Evolutionary conservation across 2,329 filamentous ascomycete genomes (phyloP), one percentile per base, ranked within the genome.

Genomic region (Exophiala spinifera): DNA sequence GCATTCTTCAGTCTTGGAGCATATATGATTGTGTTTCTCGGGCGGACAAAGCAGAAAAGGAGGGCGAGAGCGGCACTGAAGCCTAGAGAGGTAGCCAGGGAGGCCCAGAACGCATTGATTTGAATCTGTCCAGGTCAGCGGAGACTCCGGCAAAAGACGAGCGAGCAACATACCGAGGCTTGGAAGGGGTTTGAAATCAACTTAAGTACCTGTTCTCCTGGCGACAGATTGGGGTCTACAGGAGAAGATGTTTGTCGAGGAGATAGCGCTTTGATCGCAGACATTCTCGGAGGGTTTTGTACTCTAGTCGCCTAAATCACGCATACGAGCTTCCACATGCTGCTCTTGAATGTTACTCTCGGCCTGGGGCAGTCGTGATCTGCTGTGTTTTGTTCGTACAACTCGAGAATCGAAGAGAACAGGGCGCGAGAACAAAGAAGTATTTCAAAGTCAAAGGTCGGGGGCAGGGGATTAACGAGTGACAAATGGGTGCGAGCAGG

Each of bases 1-100:
- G 90, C 88, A 76, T 96, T 87, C 70, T 95, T 95, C 46, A 95
- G 79, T 69, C 95, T 92, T 37, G 94, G 94, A 3, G 94, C 91
- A 73, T 99, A 99, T 45, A 99, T 89, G 63, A 92, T 82, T 52
- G 86, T 87, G 71, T 97, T 92, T 72, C 91, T 91, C 4, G 94
- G 94, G 57, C 94, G 88, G 51, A 97, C 78, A 64, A 96, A 76
- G 59, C 90, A 96, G 79, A 97, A 99, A 61, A 85, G 74, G 55
- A 95, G 69, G 59, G 89, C 85, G 63, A 96, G 85, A 63, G 85
- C 77, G 59, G 81, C 66, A 7, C 90, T 89, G 66, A 94, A 76
- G 51, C 83, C 87, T 42, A 96, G 68, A 2, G 92, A 95, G 19
- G 88, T 90, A 60, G 78, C 88, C 42, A 97, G 75, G 46, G 91